These are phyloP conservation scores for Cydonia oblonga DNA, from an alignment of 331 rosid species.

Conservation along the genomic window DNA sequence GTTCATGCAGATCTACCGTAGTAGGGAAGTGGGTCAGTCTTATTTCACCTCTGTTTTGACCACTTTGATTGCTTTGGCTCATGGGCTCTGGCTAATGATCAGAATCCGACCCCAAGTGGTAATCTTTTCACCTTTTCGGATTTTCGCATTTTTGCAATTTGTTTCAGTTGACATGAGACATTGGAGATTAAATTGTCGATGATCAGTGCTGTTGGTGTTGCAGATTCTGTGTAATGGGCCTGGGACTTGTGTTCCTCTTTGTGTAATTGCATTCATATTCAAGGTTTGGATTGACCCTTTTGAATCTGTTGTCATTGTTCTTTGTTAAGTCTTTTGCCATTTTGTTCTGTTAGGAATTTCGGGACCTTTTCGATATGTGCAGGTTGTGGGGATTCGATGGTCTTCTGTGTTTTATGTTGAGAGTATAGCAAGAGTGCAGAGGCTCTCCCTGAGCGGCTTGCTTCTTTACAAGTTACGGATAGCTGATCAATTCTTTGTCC, in stretches of 20 bases:
- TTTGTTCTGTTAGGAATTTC: background rate
- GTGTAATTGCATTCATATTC: constrained; percentile 70
- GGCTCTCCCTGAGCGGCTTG: constrained; percentile 80
- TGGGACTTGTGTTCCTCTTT: constrained; percentile 89
- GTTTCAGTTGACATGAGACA: background rate
- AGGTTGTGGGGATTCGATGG: constrained; percentile 77
- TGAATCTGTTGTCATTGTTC: too few relatives aligned
- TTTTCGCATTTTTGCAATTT: background rate
- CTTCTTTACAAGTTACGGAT: constrained; percentile 69
- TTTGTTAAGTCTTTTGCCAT: background rate
- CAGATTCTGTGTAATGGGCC: constrained; percentile 97
- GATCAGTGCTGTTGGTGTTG: constrained; percentile 1
- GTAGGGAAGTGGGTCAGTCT: constrained; percentile 97
- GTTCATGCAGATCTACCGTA: constrained; percentile 79
- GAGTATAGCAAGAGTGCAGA: constrained; percentile 92
- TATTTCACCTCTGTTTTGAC: constrained; percentile 86
- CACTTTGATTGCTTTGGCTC: constrained; percentile 52
- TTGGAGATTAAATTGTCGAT: background rate
- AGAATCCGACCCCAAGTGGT: constrained; percentile 95
- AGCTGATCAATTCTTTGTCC: constrained; percentile 86
- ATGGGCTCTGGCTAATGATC: constrained; percentile 72
- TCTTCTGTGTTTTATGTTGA: constrained; percentile 82
- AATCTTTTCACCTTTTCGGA: background rate
- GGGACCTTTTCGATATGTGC: constrained; percentile 13
- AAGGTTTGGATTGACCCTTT: constrained; percentile 36